Evolutionary conservation across 2,329 filamentous ascomycete species (phyloP).

Genomic region (Drechmeria coniospora): DNA sequence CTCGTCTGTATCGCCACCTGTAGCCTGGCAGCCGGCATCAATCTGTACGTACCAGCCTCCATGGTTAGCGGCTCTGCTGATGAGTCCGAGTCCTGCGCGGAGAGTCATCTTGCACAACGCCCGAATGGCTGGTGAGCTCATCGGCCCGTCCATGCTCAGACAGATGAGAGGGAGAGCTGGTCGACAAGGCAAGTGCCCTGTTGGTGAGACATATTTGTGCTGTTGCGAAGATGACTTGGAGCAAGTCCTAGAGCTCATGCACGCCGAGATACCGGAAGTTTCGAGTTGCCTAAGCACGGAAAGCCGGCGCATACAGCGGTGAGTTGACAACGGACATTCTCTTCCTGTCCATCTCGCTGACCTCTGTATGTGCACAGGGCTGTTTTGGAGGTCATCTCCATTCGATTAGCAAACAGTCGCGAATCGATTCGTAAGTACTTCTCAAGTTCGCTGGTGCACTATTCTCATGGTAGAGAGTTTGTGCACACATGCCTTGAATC

Average conservation of each 20-base stretch:
- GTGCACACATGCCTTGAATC: slow-evolving; percentile 39
- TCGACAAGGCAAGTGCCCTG: slow-evolving; percentile 61
- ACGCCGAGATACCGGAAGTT: slow-evolving; percentile 55
- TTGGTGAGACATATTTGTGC: slow-evolving; percentile 65
- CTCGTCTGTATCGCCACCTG: slow-evolving; percentile 64
- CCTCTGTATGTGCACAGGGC: slow-evolving; percentile 34
- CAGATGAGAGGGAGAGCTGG: slow-evolving; percentile 71
- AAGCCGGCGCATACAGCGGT: slow-evolving; percentile 53
- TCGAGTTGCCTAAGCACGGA: slow-evolving; percentile 53
- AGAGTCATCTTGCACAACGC: slow-evolving; percentile 63
- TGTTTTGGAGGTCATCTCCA: slow-evolving; percentile 54
- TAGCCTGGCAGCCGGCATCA: slow-evolving; percentile 71
- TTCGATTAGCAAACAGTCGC: slow-evolving; percentile 48
- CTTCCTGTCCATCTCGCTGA: neutral
- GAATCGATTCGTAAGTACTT: slow-evolving; percentile 55
- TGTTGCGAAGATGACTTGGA: slow-evolving; percentile 55
- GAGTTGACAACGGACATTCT: slow-evolving; percentile 2
- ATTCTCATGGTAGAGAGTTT: slow-evolving; percentile 33
- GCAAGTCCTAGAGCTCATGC: slow-evolving; percentile 53
- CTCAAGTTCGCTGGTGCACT: slow-evolving; percentile 48
- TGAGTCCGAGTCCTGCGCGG: slow-evolving; percentile 35
- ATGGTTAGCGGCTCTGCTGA: slow-evolving; percentile 7
- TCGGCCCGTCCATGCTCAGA: slow-evolving; percentile 65
- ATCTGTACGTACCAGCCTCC: slow-evolving; percentile 44
- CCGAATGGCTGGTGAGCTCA: slow-evolving; percentile 59